These are phyloP conservation scores for Fusarium sp. DNA, from an alignment of 2,329 filamentous ascomycete genomes.

Conservation along the genomic window DNA sequence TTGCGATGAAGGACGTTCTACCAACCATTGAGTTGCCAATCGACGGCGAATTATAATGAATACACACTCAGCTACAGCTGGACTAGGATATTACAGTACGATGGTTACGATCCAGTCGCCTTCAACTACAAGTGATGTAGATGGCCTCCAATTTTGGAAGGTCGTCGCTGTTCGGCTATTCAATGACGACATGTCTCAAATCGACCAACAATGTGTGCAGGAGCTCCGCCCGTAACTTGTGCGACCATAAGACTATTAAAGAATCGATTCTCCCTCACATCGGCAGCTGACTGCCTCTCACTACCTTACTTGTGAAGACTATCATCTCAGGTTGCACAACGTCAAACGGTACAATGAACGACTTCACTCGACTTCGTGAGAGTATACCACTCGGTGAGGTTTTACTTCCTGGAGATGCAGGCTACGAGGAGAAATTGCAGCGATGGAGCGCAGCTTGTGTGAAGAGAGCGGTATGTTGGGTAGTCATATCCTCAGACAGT, in stretches of 20 bases:
- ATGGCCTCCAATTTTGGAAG: conserved; percentile 6
- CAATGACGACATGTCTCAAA: conserved; percentile 46
- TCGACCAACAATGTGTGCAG: conserved; percentile 3
- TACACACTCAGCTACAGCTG: neutral
- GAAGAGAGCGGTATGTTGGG: conserved; percentile 50
- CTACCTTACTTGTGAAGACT: neutral
- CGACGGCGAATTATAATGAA: conserved; percentile 24
- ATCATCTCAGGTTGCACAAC: neutral
- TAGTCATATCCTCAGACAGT: neutral
- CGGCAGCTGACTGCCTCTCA: neutral
- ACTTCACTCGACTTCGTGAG: conserved; percentile 35
- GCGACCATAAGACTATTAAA: conserved; percentile 34
- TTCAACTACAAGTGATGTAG: neutral
- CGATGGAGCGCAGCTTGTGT: conserved; percentile 55
- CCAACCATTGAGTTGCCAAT: conserved; percentile 36
- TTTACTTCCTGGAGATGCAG: conserved; percentile 50
- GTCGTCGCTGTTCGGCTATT: conserved; percentile 12
- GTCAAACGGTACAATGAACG: conserved; percentile 25
- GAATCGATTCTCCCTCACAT: conserved; percentile 16
- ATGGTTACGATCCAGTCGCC: conserved; percentile 5
- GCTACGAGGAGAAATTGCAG: conserved; percentile 51
- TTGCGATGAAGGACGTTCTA: conserved; percentile 39
- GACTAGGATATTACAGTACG: neutral
- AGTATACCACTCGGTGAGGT: conserved; percentile 40
- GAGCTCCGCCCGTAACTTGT: conserved; percentile 25